Base-by-base conservation (phyloP, 192 early-diverging fungal genomes). In the Lunasporangiospora selenospora region DNA sequence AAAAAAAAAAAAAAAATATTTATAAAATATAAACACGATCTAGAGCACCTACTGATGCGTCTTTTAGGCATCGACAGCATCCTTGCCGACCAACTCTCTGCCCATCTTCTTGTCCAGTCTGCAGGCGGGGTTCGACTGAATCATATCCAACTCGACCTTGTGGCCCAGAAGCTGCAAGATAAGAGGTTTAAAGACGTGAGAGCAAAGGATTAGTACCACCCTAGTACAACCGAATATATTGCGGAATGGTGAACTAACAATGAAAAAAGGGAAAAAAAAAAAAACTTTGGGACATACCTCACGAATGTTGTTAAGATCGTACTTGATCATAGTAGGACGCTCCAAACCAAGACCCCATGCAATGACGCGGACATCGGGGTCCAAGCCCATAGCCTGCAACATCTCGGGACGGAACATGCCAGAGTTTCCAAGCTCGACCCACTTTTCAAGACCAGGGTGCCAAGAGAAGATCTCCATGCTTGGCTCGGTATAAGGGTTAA, bases 381-480 rank as follows among this genome's bases (percentile, higher is more conserved):
- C 93, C 30, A 99, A 79, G n/a, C 98, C 98, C 77, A 99, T 81
- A 47, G 98, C 91, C 18, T 87, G 82, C 69, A 98, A 85, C 95
- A 99, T 97, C 79, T 99, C 98, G 9, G 98, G 98, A 34, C 98
- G 94, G 91, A 99, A 99, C 95, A 99, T 98, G 51, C 98, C 98
- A 23, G 89, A 92, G 88, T 99, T 99, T 48, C 98, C 97, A 44
- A 98, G 90, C 80, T 98, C 95, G 32, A 98, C 90, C 92, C 93
- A 98, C 69, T 88, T 87, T 45, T 87, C 82, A 58, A 97, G 81
- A 50, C 84, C 77, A 39, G 88, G 87, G 75, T 98, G 96, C 85
- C 91, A 99, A 40, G 95, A 91, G 81, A 99, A 99, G 65, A 99
- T 98, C 75, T 99, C 98, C 95, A 99, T 93, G 62, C 89, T 92